Evolutionary conservation across 1,284 basidiomycete genomes (phyloP).

Genomic region (Hymenochaete sp.): DNA sequence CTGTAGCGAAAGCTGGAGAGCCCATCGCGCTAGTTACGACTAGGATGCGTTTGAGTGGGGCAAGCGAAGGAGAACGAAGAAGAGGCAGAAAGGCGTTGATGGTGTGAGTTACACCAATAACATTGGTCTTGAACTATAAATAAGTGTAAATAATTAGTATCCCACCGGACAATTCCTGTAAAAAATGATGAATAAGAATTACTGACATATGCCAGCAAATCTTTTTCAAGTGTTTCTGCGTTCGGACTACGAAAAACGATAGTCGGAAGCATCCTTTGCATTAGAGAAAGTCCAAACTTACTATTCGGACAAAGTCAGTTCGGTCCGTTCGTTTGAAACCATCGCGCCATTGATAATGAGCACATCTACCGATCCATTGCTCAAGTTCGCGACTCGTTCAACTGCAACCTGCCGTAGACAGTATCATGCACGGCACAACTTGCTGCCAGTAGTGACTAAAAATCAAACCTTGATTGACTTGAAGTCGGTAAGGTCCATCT

Average conservation of each 20-base stretch:
- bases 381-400: conserved; percentile 21
- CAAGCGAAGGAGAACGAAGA: conserved; percentile 19
- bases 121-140: conserved; percentile 21
- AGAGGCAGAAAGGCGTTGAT: conserved; percentile 24
- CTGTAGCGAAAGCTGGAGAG: conserved; percentile 16
- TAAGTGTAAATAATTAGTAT: not conserved
- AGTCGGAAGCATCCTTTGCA: too few relatives aligned
- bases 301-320: conserved; percentile 19
- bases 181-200: not conserved
- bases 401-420: conserved; percentile 20
- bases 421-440: too few relatives aligned
- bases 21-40: conserved; percentile 20
- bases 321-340: conserved; percentile 8
- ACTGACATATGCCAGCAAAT: conserved; percentile 22
- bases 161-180: too few relatives aligned
- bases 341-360: conserved; percentile 29
- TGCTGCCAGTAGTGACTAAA: not conserved
- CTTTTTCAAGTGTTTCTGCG: conserved; percentile 21
- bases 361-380: conserved; percentile 27
- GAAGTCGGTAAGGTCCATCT: conserved; percentile 28
- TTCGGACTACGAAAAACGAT: not conserved
- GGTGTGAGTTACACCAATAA: conserved; percentile 20
- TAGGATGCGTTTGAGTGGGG: conserved; percentile 22
- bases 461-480: conserved; percentile 1
- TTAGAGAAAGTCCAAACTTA: conserved; percentile 11